Conservation (phyloP, 2,329 filamentous ascomycete species). For the Microcyclospora pomicola region DNA sequence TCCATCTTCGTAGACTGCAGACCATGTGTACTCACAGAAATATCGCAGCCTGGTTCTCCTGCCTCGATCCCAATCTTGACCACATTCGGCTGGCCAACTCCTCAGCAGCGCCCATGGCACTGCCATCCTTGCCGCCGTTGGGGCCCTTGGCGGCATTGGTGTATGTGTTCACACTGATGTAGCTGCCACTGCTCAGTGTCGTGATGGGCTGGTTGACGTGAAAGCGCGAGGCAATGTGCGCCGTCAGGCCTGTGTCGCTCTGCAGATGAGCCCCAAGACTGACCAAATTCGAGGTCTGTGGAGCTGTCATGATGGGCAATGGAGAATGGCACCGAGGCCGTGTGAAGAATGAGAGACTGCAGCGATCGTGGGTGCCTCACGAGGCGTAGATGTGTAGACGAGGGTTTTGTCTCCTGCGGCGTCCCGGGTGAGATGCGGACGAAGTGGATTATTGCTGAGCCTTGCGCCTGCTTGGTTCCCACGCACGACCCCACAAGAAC, state of each 20-base stretch:
- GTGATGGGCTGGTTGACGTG: conserved; percentile 84
- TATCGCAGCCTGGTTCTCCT: conserved; percentile 83
- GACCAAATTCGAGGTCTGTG: conserved; percentile 65
- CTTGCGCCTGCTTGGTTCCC: too few relatives aligned
- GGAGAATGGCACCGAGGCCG: conserved; percentile 14
- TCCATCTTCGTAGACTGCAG: neutral
- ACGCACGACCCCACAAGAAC: too few relatives aligned
- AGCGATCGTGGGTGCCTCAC: conserved; percentile 2
- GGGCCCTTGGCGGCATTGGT: conserved; percentile 75
- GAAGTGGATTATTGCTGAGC: neutral
- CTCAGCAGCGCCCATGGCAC: conserved; percentile 82
- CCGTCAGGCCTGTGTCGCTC: conserved; percentile 54
- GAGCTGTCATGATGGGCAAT: conserved; percentile 19
- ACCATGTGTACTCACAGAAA: conserved; percentile 60
- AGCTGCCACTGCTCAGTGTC: conserved; percentile 74
- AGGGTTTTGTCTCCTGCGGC: neutral
- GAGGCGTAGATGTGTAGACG: neutral
- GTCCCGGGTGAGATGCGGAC: neutral
- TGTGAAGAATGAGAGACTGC: conserved; percentile 1
- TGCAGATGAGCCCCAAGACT: conserved; percentile 73
- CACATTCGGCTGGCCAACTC: conserved; percentile 80
- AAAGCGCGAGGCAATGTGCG: conserved; percentile 76
- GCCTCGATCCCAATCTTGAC: conserved; percentile 69
- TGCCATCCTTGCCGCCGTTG: conserved; percentile 83
- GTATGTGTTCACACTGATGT: conserved; percentile 90